These are phyloP conservation scores for Xylaria castorea DNA, from an alignment of 495 filamentous ascomycete genomes.

Conservation along the genomic window DNA sequence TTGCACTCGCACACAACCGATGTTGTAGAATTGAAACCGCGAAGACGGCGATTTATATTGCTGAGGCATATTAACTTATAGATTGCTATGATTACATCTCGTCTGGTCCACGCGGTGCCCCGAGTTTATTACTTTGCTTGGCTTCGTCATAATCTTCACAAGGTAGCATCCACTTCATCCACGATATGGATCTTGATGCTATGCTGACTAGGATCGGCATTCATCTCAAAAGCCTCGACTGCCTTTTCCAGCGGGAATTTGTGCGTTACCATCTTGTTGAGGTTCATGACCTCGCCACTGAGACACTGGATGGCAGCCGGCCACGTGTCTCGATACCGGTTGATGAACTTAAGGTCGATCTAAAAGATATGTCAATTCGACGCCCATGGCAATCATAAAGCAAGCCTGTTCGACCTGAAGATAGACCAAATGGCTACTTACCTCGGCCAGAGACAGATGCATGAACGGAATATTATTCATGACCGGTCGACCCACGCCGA, in stretches of 20 bases:
- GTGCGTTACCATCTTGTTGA: slow-evolving; percentile 58
- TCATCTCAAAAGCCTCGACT: slow-evolving; percentile 59
- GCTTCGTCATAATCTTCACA: slow-evolving; percentile 29
- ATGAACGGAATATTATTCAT: slow-evolving; percentile 73
- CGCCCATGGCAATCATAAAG: slow-evolving; percentile 11
- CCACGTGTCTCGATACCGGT: slow-evolving; percentile 70
- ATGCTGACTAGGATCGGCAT: slow-evolving; percentile 53
- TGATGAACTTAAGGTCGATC: slow-evolving; percentile 70
- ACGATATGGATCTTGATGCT: slow-evolving; percentile 68
- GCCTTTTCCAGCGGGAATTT: slow-evolving; percentile 63
- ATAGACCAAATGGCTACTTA: slow-evolving; percentile 25
- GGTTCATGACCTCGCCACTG: slow-evolving; percentile 59
- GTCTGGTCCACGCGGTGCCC: neutral
- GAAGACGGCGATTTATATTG: neutral
- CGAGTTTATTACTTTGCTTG: neutral
- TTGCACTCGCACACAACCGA: neutral
- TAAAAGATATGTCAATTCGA: slow-evolving; percentile 25
- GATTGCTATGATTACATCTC: slow-evolving; percentile 17
- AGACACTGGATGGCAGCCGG: slow-evolving; percentile 59
- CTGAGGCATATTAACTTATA: neutral
- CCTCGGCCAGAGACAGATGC: slow-evolving; percentile 66
- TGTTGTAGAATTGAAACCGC: neutral
- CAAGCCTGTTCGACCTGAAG: slow-evolving; percentile 12
- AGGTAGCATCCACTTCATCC: slow-evolving; percentile 52
- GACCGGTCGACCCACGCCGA: slow-evolving; percentile 65